A percentile compares a stretch with the other conserved stretches of the same genome.
Evolutionary conservation across 805 yeast genomes (phyloP).

Genomic region (Saccharomycopsis malanga): DNA sequence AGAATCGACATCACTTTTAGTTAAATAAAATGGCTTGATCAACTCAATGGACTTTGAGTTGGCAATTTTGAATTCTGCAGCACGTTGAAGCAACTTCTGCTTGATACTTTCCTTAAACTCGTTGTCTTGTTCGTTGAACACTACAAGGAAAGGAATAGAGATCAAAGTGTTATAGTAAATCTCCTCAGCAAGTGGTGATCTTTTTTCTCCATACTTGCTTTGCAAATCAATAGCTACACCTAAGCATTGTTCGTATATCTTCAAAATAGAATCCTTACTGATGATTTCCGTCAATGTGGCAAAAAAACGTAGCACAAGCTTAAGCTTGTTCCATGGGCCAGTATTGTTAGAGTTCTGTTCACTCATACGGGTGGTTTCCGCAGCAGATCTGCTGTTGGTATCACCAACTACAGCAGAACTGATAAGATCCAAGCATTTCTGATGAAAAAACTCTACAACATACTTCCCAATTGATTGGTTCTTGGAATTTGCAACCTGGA

Average conservation of each 20-base stretch:
- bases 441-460: constrained; percentile 62
- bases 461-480: constrained; percentile 61
- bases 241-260: constrained; percentile 47
- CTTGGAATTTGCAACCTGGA: constrained; percentile 58
- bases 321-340: constrained; percentile 65
- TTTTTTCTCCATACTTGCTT: constrained; percentile 26
- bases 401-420: constrained; percentile 25
- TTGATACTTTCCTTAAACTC: constrained; percentile 31
- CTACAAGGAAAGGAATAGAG: constrained; percentile 57
- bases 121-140: constrained; percentile 33
- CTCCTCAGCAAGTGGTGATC: constrained; percentile 61
- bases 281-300: constrained; percentile 57
- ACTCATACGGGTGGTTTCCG: constrained; percentile 23
- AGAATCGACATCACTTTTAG: neutral
- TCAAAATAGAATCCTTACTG: constrained; percentile 37
- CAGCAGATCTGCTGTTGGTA: constrained; percentile 10
- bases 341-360: constrained; percentile 32
- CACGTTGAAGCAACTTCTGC: constrained; percentile 37
- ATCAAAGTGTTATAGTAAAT: constrained; percentile 54
- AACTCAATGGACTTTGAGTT: constrained; percentile 23
- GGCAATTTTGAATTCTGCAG: constrained; percentile 34
- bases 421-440: constrained; percentile 51
- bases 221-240: constrained; percentile 52
- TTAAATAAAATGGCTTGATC: constrained; percentile 22
- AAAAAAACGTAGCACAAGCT: constrained; percentile 63